Conservation (phyloP, 2,329 filamentous ascomycete species). For the Claviceps humidiphila region DNA sequence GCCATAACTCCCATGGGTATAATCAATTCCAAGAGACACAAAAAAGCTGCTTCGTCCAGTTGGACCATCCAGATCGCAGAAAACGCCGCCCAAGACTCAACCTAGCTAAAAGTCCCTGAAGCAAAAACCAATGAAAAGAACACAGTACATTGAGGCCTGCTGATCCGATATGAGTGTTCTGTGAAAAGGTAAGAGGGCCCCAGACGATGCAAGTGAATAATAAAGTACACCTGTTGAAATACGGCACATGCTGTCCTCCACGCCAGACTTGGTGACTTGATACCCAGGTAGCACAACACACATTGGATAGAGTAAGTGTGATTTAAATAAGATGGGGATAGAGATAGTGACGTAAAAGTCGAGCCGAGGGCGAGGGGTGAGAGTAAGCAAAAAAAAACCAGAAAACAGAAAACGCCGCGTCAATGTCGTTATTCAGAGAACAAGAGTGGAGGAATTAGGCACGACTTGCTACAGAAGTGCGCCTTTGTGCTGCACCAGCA, state of each 20-base stretch:
- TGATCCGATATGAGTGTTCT: not conserved
- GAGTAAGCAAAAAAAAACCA: not conserved
- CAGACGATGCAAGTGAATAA: not conserved
- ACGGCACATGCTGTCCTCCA: not conserved
- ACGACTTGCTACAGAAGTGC: conserved; percentile 33
- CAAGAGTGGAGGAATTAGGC: conserved; percentile 20
- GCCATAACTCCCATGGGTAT: not conserved
- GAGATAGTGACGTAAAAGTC: not conserved
- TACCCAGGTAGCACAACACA: not conserved
- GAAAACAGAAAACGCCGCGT: not conserved
- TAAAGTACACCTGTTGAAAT: not conserved
- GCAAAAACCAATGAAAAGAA: not conserved
- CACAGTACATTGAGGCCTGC: not conserved
- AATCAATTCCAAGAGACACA: not conserved
- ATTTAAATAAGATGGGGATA: not conserved
- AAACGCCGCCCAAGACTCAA: not conserved
- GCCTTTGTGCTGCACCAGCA: conserved; percentile 28
- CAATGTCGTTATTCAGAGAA: not conserved
- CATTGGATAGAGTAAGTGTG: not conserved
- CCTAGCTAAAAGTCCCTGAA: not conserved
- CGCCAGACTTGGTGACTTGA: not conserved
- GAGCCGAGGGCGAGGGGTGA: not conserved
- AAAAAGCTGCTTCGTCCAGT: not conserved
- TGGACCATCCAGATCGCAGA: not conserved
- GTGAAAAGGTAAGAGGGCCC: too few species aligned